Base-by-base conservation (phyloP, 441 rosid species). In the Francoa sonchifolia region DNA sequence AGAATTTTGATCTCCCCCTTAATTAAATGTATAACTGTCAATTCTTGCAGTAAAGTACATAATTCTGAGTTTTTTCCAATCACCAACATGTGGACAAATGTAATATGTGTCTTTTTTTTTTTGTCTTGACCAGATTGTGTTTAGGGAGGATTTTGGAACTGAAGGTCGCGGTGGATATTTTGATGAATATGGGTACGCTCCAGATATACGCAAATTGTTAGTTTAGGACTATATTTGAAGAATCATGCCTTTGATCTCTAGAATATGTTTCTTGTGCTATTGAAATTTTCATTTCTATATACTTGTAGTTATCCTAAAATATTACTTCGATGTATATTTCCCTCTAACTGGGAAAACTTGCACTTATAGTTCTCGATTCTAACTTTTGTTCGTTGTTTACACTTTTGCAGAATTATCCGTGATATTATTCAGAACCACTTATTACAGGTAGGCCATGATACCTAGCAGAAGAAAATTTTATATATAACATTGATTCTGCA, bases 151-250 rank as follows among this genome's bases (percentile, higher is more conserved):
- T 60, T 90, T 90, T 62, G 96, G 96, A 67, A 86, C 82, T 33
- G 96, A 90, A 47, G 99, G 99, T 39, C 96, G 99, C 7, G 96
- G 99, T 36, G 99, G 99, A 65, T 90, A 90, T 57, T 90, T 90
- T 55, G 90, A 90, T 67, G 85, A 90, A 80, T 90, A 90, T 6
- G 96, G 99, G 96, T 89, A 74, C 61, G 67, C 33, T 35, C 19
- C 25, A 18, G n/a, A n/a, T 35, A 35, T 17, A 35, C 7, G 6
- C 9, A 35, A 3, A 48, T 40, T 48, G 32, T 33, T 34, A 37
- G 8, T 26, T 18, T 38, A n/a, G 13, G 26, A 35, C 14, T 11
- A 6, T 26, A 33, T 12, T 19, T 12, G 25, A 40, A 48, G 48
- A 54, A 48, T 33, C 39, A 26, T 44, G 39, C 10, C 0, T 32